These are phyloP conservation scores for Wickerhamomyces chaumierensis DNA, from an alignment of 805 yeast genomes.

Conservation along the genomic window DNA sequence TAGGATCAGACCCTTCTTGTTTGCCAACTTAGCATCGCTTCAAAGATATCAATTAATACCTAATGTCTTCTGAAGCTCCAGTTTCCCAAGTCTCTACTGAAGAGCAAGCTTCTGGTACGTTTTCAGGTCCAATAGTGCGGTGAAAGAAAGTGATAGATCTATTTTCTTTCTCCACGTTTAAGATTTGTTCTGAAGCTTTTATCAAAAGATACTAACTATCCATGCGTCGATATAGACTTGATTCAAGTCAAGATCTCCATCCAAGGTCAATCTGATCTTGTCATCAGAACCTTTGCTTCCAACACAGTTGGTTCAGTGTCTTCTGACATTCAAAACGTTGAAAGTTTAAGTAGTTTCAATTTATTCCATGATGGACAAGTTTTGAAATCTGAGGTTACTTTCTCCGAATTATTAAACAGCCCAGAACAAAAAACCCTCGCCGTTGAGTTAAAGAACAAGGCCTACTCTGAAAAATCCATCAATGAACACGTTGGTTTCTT, in stretches of 20 bases:
- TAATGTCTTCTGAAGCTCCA: too few relatives aligned
- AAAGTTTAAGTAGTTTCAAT: constrained; percentile 28
- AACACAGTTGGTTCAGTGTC: not conserved
- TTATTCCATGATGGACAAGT: constrained; percentile 27
- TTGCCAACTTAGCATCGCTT: too few relatives aligned
- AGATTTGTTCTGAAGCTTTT: too few relatives aligned
- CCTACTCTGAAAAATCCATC: constrained; percentile 51
- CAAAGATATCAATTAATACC: too few relatives aligned
- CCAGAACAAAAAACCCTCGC: constrained; percentile 21
- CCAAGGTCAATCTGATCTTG: not conserved
- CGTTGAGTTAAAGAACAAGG: constrained; percentile 36
- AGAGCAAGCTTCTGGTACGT: too few relatives aligned
- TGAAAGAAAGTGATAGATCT: too few relatives aligned
- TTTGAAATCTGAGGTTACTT: constrained; percentile 18
- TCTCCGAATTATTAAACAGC: constrained; percentile 16
- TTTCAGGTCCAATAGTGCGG: too few relatives aligned
- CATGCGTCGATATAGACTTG: not conserved
- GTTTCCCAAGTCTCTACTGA: too few relatives aligned
- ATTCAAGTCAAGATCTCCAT: not conserved
- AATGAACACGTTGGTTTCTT: constrained; percentile 51
- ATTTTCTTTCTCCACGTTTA: too few relatives aligned
- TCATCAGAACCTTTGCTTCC: not conserved
- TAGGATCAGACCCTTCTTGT: too few relatives aligned
- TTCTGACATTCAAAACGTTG: not conserved
- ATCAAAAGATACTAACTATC: too few relatives aligned